Evolutionary conservation across 1,284 basidiomycete species (phyloP).

Genomic region (Megacollybia platyphylla): DNA sequence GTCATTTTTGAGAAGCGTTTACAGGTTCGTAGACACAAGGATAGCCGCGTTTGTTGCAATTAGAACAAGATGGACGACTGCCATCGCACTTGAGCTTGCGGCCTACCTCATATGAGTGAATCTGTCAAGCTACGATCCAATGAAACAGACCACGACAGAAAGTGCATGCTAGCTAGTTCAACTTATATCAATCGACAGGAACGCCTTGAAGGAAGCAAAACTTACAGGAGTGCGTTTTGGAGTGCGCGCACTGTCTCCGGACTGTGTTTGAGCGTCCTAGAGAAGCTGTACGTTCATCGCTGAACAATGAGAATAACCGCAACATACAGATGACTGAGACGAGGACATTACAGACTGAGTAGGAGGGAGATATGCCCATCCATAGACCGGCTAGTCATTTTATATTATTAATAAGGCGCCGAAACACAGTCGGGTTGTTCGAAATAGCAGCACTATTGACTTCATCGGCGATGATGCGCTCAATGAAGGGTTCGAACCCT

Average conservation of each 20-base stretch:
- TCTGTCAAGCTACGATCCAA: not conserved
- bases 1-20: not conserved
- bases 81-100: not conserved
- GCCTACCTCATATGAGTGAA: not conserved
- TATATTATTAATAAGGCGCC: too few relatives aligned
- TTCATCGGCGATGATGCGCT: too few relatives aligned
- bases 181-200: not conserved
- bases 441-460: too few relatives aligned
- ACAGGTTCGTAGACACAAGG: not conserved
- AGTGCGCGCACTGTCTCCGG: not conserved
- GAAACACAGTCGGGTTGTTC: too few relatives aligned
- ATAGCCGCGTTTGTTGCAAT: not conserved
- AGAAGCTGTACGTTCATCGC: too few relatives aligned
- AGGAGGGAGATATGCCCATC: too few relatives aligned
- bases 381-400: too few relatives aligned
- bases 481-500: too few relatives aligned
- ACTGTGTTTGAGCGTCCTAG: too few relatives aligned
- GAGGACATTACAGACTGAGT: too few relatives aligned
- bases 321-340: too few relatives aligned
- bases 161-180: not conserved
- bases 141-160: not conserved
- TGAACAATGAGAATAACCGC: too few relatives aligned
- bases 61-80: not conserved
- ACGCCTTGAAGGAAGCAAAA: not conserved
- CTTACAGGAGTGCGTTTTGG: not conserved